Conservation (phyloP, 495 filamentous ascomycete genomes). For the Delitschia confertaspora region DNA sequence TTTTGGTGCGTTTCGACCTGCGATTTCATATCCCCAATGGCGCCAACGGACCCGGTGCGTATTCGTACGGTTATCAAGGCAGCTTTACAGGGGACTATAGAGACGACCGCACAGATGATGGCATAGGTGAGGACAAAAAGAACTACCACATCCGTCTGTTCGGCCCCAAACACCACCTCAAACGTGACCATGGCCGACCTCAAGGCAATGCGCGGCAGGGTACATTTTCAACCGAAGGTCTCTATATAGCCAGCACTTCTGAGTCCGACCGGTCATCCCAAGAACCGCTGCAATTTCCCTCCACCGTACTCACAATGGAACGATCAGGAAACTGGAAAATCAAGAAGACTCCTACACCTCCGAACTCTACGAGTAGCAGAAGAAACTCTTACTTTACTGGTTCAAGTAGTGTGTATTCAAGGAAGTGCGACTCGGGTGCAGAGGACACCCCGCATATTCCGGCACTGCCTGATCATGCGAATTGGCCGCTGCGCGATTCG, state of each 20-base stretch:
- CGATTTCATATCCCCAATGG: constrained; percentile 61
- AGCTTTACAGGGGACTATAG: background rate
- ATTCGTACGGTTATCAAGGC: constrained; percentile 1
- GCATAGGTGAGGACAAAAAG: background rate
- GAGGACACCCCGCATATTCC: constrained; percentile 10
- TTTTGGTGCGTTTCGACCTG: constrained; percentile 57
- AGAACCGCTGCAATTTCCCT: constrained; percentile 17
- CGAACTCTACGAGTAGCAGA: background rate
- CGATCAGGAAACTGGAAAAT: constrained; percentile 16
- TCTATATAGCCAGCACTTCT: constrained; percentile 11
- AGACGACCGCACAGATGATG: background rate
- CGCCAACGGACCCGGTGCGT: constrained; percentile 16
- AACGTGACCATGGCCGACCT: constrained; percentile 12
- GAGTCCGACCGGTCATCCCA: constrained; percentile 14
- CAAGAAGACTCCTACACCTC: constrained; percentile 5
- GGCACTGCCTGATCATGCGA: background rate
- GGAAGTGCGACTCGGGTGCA: constrained; percentile 1
- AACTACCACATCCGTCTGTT: too few species aligned
- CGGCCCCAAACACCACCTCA: too few species aligned
- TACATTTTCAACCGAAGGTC: too few species aligned
- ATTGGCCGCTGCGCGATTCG: constrained; percentile 22
- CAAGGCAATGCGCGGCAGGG: too few species aligned
- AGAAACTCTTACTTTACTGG: background rate
- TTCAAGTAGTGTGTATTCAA: constrained; percentile 2
- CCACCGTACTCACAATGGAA: constrained; percentile 18